phyloP scores from a whole-genome alignment of 176 grass and related monocot genomes.

The Triticum turgidum region DNA sequence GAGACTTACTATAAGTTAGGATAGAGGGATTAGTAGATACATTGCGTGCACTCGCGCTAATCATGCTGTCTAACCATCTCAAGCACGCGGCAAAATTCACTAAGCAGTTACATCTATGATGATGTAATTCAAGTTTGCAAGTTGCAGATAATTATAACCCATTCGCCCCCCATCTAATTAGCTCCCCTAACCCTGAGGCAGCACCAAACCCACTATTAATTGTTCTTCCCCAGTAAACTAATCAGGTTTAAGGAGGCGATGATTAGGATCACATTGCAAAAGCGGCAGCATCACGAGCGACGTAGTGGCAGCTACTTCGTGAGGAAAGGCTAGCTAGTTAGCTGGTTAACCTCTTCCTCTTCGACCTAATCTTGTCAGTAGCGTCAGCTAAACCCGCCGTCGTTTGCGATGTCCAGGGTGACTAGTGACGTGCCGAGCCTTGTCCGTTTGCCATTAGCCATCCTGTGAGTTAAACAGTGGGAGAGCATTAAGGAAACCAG shows the following conservation, averaged over 20 bases:
- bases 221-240: background rate
- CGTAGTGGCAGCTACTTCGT: background rate
- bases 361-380: constrained; percentile 33
- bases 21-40: background rate
- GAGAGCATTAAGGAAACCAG: background rate
- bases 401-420: constrained; percentile 7
- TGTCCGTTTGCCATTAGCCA: background rate
- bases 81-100: background rate
- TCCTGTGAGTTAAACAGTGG: background rate
- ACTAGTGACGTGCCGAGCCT: background rate
- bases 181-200: background rate
- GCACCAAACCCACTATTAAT: constrained; percentile 29
- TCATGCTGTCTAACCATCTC: background rate
- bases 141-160: background rate
- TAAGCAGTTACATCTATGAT: background rate
- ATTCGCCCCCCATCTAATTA: background rate
- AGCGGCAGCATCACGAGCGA: background rate
- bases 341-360: constrained; percentile 10
- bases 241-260: background rate
- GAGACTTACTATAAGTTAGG: too few relatives aligned
- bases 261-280: constrained; percentile 24
- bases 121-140: background rate
- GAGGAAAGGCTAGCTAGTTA: background rate
- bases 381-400: background rate
- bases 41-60: background rate